phyloP scores from a whole-genome alignment of 2,329 filamentous ascomycete genomes.

The Colletotrichum caudatum region DNA sequence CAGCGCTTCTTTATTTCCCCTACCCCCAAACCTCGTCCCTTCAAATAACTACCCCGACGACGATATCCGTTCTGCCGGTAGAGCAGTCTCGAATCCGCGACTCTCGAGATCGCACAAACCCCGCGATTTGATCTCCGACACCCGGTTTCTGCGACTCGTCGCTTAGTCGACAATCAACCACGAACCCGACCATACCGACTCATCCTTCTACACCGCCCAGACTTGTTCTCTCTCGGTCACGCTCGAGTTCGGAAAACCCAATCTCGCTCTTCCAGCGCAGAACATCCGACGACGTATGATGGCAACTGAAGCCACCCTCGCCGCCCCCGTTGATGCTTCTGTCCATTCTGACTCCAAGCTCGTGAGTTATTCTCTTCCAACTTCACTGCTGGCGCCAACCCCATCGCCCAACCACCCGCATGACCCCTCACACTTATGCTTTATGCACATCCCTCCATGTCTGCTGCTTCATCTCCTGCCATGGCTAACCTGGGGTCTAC shows the following conservation, averaged over 20 bases:
- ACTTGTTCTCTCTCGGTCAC: slow-evolving; percentile 30
- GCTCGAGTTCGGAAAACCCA: slow-evolving; percentile 44
- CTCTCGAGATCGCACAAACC: slow-evolving; percentile 44
- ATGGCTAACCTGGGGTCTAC: slow-evolving; percentile 46
- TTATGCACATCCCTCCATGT: slow-evolving; percentile 12
- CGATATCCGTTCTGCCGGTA: slow-evolving; percentile 32
- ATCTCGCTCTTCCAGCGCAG: slow-evolving; percentile 47
- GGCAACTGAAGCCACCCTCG: slow-evolving; percentile 71
- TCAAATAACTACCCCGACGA: slow-evolving; percentile 21
- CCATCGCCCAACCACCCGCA: slow-evolving; percentile 18
- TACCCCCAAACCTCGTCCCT: slow-evolving; percentile 4
- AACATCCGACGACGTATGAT: slow-evolving; percentile 67
- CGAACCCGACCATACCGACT: slow-evolving; percentile 8
- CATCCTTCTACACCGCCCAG: slow-evolving; percentile 9
- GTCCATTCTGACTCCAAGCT: slow-evolving; percentile 59
- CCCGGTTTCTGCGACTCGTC: slow-evolving; percentile 39
- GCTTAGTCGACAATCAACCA: slow-evolving; percentile 21
- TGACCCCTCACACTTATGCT: slow-evolving; percentile 11
- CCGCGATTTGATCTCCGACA: slow-evolving; percentile 44
- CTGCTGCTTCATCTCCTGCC: slow-evolving; percentile 4
- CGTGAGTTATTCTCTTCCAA: slow-evolving; percentile 53
- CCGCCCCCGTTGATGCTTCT: slow-evolving; percentile 67
- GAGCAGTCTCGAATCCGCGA: slow-evolving; percentile 19
- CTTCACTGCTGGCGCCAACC: slow-evolving; percentile 28
- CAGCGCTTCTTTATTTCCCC: slow-evolving; percentile 36